Evolutionary conservation across 768 basidiomycete species (phyloP), one percentile per base, ranked within the genome.

Genomic region (Gymnopilus dilepis): DNA sequence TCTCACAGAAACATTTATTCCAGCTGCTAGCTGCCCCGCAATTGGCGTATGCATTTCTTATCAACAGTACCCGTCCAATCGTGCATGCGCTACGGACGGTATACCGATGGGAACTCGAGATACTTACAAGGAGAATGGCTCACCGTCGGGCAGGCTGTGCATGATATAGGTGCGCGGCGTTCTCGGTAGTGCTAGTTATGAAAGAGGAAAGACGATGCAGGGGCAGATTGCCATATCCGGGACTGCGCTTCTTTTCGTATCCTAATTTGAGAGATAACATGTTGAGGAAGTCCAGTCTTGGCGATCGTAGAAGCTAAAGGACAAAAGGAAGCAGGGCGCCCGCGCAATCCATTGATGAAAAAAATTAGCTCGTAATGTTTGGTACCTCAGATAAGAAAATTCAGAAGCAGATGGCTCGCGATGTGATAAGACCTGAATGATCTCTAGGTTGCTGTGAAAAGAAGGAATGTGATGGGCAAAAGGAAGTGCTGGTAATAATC

Each of bases 391-490:
- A 56, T 43, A 56, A 54, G 38, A 54, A 26, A 34, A 41, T 54
- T 41, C 15, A 54, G 55, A 30, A 41, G 56, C 56, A 56, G 40
- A 56, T 56, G 40, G 41, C 40, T 9, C n/a, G 56, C 56, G 40
- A 56, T 45, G 30, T 31, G 56, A 56, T 56, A 56, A 45, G 56
- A 43, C 52, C 26, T 26, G 52, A 54, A 43, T 43, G 55, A 17
- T 50, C 47, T 28, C 47, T 50, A 50, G 7, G 47, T 17, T 50
- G 26, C 47, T 50, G 47, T 50, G 47, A 50, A 50, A 50, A 50
- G 47, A 50, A 50, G 47, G 19, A 30, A 50, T 50, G 17, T 50
- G 47, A 50, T 50, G 47, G 47, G 28, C 47, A 19, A 26, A 26
- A 50, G 28, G 47, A 31, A 31, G 28, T 50, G 47, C 6, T 50